Conservation (phyloP, 495 filamentous ascomycete genomes). For the Aspergillus baeticus region DNA sequence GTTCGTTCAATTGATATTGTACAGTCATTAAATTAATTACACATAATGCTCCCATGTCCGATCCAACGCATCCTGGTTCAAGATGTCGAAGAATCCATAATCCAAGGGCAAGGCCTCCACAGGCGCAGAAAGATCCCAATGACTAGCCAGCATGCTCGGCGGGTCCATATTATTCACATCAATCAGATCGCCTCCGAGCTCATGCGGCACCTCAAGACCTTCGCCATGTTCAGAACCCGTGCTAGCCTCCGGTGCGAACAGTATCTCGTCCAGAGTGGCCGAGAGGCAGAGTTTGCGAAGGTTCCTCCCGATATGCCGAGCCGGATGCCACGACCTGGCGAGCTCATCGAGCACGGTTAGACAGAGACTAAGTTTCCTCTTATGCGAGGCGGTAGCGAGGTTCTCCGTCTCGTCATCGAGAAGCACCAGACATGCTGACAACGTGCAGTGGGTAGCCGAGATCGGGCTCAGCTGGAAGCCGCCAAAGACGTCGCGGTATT, state of each 20-base stretch:
- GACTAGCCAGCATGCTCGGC: not conserved
- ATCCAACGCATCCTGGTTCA: constrained; percentile 8
- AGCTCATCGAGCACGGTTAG: constrained; percentile 16
- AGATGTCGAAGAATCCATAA: constrained; percentile 11
- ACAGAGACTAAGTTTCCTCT: constrained; percentile 1
- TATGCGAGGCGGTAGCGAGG: not conserved
- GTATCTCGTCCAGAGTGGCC: not conserved
- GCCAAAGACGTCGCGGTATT: constrained; percentile 28
- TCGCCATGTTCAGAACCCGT: no score
- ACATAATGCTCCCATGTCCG: not conserved
- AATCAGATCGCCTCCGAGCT: no score
- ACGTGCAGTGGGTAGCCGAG: constrained; percentile 28
- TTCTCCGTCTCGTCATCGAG: not conserved
- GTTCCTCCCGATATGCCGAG: constrained; percentile 3
- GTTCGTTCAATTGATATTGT: no score
- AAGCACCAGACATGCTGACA: constrained; percentile 23
- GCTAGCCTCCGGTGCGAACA: not conserved
- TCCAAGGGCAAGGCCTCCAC: constrained; percentile 1
- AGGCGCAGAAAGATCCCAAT: not conserved
- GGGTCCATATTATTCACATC: no score
- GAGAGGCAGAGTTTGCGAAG: constrained; percentile 6
- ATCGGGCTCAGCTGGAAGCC: constrained; percentile 30
- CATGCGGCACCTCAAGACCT: no score
- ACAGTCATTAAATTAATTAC: no score
- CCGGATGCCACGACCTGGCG: constrained; percentile 11